Conservation (phyloP, 1,284 basidiomycete species). For the Leccinum angustisporum region DNA sequence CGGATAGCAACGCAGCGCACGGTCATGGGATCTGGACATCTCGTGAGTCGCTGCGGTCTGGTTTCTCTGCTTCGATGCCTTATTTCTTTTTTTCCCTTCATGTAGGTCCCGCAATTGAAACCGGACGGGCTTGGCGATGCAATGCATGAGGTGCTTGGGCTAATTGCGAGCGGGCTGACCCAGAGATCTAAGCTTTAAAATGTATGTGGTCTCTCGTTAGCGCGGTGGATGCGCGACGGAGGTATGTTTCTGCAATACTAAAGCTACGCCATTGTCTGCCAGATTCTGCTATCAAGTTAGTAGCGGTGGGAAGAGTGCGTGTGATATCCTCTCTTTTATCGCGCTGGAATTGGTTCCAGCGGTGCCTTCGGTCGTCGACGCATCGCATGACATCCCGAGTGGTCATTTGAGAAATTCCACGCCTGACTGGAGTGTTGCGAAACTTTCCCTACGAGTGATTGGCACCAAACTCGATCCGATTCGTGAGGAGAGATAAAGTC, state of each 20-base stretch:
- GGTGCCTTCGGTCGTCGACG: background rate
- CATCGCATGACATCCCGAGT: background rate
- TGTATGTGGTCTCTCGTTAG: no score
- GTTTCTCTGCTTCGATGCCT: background rate
- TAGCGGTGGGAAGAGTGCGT: background rate
- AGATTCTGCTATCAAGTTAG: background rate
- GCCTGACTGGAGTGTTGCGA: no score
- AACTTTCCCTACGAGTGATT: background rate
- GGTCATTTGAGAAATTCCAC: background rate
- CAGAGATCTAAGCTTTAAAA: no score
- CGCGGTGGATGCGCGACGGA: no score
- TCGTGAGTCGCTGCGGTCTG: slow-evolving; percentile 18
- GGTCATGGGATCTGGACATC: slow-evolving; percentile 31
- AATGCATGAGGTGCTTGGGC: no score
- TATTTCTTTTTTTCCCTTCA: background rate
- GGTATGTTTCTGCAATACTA: no score
- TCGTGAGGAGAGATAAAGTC: no score
- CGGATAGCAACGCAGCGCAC: slow-evolving; percentile 24
- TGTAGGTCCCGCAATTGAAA: slow-evolving; percentile 31
- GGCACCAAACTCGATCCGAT: background rate
- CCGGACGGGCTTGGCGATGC: slow-evolving; percentile 32
- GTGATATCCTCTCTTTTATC: background rate
- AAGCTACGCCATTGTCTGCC: no score
- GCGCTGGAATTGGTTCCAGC: background rate
- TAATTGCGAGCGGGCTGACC: no score